A percentile compares a stretch with the other conserved stretches of the same genome.
These are phyloP conservation scores for Umbelopsis sp. DNA, from an alignment of 192 early-diverging fungal genomes.

Conservation along the genomic window DNA sequence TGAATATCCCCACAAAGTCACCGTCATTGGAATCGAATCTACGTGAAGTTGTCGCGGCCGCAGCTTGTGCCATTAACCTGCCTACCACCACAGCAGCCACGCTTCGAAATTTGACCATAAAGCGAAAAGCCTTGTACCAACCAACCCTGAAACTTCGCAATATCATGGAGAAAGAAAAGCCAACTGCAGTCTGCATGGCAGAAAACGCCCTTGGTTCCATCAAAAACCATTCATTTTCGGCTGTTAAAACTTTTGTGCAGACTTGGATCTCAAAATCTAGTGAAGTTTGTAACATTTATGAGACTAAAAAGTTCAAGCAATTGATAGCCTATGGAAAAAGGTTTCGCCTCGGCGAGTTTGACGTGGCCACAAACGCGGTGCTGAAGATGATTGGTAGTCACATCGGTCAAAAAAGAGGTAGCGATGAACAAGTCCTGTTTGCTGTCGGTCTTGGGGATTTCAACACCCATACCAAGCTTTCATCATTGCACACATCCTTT, in stretches of 20 bases:
- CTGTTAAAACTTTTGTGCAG: no score
- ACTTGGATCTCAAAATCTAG: not conserved
- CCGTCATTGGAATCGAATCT: no score
- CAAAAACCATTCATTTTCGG: not conserved
- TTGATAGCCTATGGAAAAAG: not conserved
- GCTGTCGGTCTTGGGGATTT: slow-evolving; percentile 3
- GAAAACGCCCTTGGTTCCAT: not conserved
- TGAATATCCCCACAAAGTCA: no score
- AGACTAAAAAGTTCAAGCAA: not conserved
- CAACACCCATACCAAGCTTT: slow-evolving; percentile 16
- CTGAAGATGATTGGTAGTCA: slow-evolving; percentile 10
- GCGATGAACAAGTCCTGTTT: not conserved
- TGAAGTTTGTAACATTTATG: not conserved
- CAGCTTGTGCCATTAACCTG: not conserved
- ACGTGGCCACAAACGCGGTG: not conserved
- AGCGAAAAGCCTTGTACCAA: not conserved
- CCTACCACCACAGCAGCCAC: not conserved
- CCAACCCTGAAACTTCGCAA: not conserved
- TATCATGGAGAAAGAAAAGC: slow-evolving; percentile 7
- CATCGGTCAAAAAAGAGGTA: not conserved
- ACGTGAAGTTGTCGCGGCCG: no score
- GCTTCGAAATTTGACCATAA: slow-evolving; percentile 3
- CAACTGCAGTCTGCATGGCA: not conserved
- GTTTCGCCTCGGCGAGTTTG: not conserved
- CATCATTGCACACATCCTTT: slow-evolving; percentile 37